phyloP scores from a whole-genome alignment of 1,139 yeast species.

The Kodamaea sp. region DNA sequence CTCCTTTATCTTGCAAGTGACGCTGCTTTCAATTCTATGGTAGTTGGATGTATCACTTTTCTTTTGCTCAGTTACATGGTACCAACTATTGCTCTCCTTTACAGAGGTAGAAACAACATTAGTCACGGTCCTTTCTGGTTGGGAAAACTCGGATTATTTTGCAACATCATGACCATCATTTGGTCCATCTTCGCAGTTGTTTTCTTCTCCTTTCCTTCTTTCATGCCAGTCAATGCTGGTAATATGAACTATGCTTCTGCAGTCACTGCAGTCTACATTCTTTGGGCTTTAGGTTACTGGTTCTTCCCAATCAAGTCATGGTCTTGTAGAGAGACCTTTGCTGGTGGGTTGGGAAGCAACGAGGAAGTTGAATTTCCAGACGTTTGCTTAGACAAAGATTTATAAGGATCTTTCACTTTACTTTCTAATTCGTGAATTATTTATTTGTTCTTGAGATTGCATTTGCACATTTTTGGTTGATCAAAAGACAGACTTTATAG shows the following conservation, averaged over 20 bases:
- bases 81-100: constrained; percentile 51
- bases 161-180: constrained; percentile 53
- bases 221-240: constrained; percentile 60
- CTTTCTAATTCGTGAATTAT: neutral
- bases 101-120: constrained; percentile 59
- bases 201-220: constrained; percentile 67
- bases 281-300: constrained; percentile 62
- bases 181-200: constrained; percentile 66
- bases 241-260: constrained; percentile 75
- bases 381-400: constrained; percentile 32
- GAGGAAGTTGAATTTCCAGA: constrained; percentile 51
- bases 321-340: constrained; percentile 43
- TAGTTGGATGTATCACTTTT: constrained; percentile 47
- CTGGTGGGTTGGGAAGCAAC: constrained; percentile 44
- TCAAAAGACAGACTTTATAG: neutral
- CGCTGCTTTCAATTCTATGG: constrained; percentile 50
- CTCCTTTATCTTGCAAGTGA: constrained; percentile 42
- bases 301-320: constrained; percentile 45
- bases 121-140: constrained; percentile 65
- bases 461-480: too few relatives aligned
- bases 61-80: constrained; percentile 43
- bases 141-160: constrained; percentile 58
- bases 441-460: neutral
- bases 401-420: too few relatives aligned
- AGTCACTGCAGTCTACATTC: constrained; percentile 56